Conservation (phyloP, 805 yeast species). For the Ogataea nakhonphanomensis region DNA sequence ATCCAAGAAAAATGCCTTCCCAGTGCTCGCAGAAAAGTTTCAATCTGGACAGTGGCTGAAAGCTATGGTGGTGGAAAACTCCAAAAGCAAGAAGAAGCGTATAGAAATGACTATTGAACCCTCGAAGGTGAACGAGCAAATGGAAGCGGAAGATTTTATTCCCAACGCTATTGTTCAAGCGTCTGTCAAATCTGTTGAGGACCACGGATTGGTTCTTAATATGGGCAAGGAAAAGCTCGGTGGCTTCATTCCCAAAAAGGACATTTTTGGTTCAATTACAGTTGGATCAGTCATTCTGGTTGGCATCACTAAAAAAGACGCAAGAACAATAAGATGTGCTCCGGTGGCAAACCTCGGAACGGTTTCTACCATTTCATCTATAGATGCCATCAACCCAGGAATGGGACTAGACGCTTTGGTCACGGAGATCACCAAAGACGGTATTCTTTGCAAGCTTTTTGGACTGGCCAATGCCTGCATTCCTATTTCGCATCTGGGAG, state of each 20-base stretch:
- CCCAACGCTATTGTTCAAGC: slow-evolving; percentile 70
- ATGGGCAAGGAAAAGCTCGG: slow-evolving; percentile 54
- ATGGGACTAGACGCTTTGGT: slow-evolving; percentile 70
- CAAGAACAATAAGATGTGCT: slow-evolving; percentile 59
- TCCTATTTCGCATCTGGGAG: slow-evolving; percentile 61
- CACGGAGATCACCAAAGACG: slow-evolving; percentile 54
- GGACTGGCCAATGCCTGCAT: slow-evolving; percentile 75
- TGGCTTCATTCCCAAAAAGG: slow-evolving; percentile 78
- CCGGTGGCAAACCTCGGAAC: slow-evolving; percentile 47
- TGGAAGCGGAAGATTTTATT: slow-evolving; percentile 58
- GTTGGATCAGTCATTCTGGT: slow-evolving; percentile 72
- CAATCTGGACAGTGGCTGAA: slow-evolving; percentile 81
- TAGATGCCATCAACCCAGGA: slow-evolving; percentile 87
- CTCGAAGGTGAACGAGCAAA: slow-evolving; percentile 54
- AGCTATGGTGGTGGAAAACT: slow-evolving; percentile 62
- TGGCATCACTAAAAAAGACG: slow-evolving; percentile 48
- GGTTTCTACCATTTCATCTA: slow-evolving; percentile 57
- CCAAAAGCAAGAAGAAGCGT: slow-evolving; percentile 45
- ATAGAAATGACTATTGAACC: slow-evolving; percentile 76
- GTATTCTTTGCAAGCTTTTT: slow-evolving; percentile 67
- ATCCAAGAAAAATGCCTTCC: slow-evolving; percentile 42
- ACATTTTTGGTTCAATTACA: slow-evolving; percentile 43
- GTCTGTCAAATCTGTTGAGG: slow-evolving; percentile 77
- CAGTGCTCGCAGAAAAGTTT: slow-evolving; percentile 54
- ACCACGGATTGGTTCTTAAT: slow-evolving; percentile 81